Conservation (phyloP, 2,329 filamentous ascomycete species). For the Lachnellula subtilissima region DNA sequence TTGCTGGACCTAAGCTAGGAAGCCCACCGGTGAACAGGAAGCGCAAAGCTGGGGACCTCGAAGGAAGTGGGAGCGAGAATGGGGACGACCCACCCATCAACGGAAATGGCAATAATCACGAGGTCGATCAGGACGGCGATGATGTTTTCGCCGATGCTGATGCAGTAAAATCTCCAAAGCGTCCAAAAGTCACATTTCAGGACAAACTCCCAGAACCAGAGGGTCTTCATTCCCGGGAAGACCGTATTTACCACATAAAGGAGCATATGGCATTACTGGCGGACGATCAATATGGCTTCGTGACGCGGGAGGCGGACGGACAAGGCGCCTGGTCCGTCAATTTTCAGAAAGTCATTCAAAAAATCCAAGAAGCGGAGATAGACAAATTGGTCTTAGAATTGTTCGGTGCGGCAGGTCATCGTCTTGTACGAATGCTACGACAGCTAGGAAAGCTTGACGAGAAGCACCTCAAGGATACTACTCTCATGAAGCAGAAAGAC, state of each 20-base stretch:
- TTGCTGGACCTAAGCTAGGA: conserved; percentile 30
- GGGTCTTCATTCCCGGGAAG: conserved; percentile 25
- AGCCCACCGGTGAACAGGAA: conserved; percentile 38
- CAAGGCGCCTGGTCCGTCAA: conserved; percentile 79
- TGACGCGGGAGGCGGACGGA: conserved; percentile 59
- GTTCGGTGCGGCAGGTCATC: conserved; percentile 71
- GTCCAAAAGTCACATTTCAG: conserved; percentile 48
- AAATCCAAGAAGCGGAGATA: conserved; percentile 71
- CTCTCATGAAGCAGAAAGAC: conserved; percentile 79
- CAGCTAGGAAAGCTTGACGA: conserved; percentile 93
- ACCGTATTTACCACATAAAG: conserved; percentile 56
- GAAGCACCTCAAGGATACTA: conserved; percentile 74
- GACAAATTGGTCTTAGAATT: conserved; percentile 75
- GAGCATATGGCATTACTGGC: conserved; percentile 69
- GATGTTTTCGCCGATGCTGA: conserved; percentile 17
- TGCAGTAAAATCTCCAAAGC: conserved; percentile 20
- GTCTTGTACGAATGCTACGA: conserved; percentile 78
- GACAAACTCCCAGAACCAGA: conserved; percentile 32
- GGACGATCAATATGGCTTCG: conserved; percentile 64
- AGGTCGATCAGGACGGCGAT: conserved; percentile 4
- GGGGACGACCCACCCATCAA: conserved; percentile 16
- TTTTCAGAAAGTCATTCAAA: conserved; percentile 66
- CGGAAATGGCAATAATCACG: conserved; percentile 6
- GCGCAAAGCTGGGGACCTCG: conserved; percentile 23
- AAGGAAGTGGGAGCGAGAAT: conserved; percentile 24